phyloP scores from a whole-genome alignment of 2,329 filamentous ascomycete species.

The Sarocladiaceae sp. region DNA sequence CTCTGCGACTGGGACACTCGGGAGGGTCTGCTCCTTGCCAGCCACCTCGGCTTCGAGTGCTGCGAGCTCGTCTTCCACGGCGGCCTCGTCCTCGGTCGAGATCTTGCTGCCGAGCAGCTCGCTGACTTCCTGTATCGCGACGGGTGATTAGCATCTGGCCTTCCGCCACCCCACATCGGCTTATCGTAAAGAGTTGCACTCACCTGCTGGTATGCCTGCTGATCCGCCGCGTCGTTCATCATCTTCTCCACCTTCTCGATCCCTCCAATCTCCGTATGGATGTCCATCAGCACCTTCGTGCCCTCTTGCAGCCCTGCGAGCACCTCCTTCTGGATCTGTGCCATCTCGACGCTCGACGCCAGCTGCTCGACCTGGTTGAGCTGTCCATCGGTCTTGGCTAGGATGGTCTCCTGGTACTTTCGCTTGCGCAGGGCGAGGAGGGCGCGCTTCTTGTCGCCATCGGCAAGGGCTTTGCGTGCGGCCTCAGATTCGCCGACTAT shows the following conservation, averaged over 20 bases:
- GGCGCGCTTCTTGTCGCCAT: constrained; percentile 73
- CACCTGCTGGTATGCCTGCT: constrained; percentile 84
- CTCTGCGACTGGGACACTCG: constrained; percentile 25
- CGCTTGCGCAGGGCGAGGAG: constrained; percentile 85
- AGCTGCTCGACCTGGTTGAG: constrained; percentile 90
- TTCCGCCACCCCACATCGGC: background rate
- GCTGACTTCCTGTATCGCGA: constrained; percentile 66
- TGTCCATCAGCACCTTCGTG: constrained; percentile 80
- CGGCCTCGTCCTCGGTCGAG: constrained; percentile 92
- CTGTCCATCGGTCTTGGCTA: constrained; percentile 85
- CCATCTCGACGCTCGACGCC: constrained; percentile 87
- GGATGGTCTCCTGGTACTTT: constrained; percentile 90
- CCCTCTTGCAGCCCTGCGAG: constrained; percentile 89
- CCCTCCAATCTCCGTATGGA: constrained; percentile 93
- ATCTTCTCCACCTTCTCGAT: constrained; percentile 91
- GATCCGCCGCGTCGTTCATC: constrained; percentile 87
- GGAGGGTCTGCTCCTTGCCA: constrained; percentile 17
- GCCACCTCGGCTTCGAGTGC: constrained; percentile 55
- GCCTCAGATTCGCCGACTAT: constrained; percentile 84
- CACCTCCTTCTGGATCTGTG: constrained; percentile 93
- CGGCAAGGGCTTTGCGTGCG: constrained; percentile 73
- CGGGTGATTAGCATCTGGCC: constrained; percentile 9
- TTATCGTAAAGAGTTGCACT: constrained; percentile 16
- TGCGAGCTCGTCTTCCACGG: constrained; percentile 92
- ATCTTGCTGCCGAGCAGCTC: constrained; percentile 85